phyloP scores from a whole-genome alignment of 306 rosid species.

The Vigna unguiculata region DNA sequence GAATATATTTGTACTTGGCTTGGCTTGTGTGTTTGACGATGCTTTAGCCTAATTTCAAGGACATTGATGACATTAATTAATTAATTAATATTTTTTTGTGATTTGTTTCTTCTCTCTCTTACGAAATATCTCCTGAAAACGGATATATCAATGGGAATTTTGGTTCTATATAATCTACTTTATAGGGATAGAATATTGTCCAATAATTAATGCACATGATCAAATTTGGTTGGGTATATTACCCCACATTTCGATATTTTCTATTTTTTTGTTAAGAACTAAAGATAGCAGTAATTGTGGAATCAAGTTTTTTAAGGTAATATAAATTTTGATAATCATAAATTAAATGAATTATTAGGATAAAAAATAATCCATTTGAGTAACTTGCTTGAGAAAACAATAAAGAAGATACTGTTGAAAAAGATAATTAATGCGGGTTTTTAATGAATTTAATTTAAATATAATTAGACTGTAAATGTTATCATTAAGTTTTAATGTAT shows the following conservation, averaged over 20 bases:
- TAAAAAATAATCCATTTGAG: background rate
- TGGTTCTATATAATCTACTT: background rate
- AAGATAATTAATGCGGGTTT: background rate
- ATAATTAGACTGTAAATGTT: background rate
- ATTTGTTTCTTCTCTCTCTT: background rate
- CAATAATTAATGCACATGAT: background rate
- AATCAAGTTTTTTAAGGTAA: background rate
- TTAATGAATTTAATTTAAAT: background rate
- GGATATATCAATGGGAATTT: conserved; percentile 1
- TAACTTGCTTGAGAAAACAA: background rate
- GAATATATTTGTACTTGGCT: background rate
- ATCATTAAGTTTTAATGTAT: too few species aligned
- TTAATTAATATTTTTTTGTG: background rate
- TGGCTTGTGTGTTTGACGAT: background rate
- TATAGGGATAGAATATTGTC: background rate
- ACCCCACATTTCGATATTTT: background rate
- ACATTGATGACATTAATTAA: conserved; percentile 2
- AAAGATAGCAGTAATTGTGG: too few species aligned
- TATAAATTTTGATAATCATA: background rate
- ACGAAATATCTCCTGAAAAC: background rate
- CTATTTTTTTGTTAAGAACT: background rate
- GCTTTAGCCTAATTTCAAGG: background rate
- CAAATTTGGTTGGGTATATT: background rate
- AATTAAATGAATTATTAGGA: background rate
- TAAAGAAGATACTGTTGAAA: background rate